phyloP scores from a whole-genome alignment of 441 rosid species.

The Breynia disticha region DNA sequence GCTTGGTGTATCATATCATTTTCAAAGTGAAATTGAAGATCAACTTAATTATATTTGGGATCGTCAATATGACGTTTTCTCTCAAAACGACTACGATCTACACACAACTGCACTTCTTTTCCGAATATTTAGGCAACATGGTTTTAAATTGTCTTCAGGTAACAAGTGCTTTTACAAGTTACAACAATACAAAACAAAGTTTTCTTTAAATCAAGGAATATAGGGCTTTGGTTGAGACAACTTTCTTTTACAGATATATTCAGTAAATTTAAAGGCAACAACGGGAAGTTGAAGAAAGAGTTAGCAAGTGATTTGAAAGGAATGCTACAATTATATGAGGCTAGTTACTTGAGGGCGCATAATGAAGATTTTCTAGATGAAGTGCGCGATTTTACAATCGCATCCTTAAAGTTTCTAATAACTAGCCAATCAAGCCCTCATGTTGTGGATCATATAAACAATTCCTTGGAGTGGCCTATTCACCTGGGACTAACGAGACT shows the following conservation, averaged over 20 bases:
- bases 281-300: conserved; percentile 18
- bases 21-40: conserved; percentile 14
- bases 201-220: too few species aligned
- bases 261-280: conserved; percentile 15
- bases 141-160: conserved; percentile 14
- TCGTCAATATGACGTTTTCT: not conserved
- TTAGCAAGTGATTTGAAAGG: conserved; percentile 10
- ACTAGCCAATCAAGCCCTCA: too few species aligned
- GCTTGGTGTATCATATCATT: conserved; percentile 20
- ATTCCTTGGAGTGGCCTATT: too few species aligned
- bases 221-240: too few species aligned
- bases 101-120: conserved; percentile 16
- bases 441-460: too few species aligned
- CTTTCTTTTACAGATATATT: conserved; percentile 20
- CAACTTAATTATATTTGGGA: not conserved
- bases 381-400: too few species aligned
- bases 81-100: conserved; percentile 4
- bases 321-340: conserved; percentile 30
- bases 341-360: conserved; percentile 18
- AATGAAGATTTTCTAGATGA: conserved; percentile 25
- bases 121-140: conserved; percentile 24
- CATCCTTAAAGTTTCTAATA: too few species aligned
- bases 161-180: too few species aligned
- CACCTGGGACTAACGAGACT: too few species aligned
- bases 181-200: too few species aligned